Conservation (phyloP, 345 rosid genomes). For the Abelmoschus esculentus region DNA sequence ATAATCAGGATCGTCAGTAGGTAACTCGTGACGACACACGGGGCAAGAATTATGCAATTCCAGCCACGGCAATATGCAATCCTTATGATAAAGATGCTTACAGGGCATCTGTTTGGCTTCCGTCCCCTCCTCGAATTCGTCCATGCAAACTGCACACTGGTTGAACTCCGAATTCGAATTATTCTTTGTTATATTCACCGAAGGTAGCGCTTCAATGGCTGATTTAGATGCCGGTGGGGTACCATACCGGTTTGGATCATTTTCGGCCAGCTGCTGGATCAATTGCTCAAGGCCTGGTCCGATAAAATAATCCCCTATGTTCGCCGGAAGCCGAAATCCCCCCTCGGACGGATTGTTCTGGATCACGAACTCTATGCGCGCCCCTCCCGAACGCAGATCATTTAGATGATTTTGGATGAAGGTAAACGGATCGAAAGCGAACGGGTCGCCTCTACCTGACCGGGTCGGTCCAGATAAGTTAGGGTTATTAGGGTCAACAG, state of each 20-base stretch:
- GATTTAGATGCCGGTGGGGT: background rate
- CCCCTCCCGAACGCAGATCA: background rate
- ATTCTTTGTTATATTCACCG: background rate
- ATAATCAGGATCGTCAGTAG: background rate
- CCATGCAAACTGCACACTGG: background rate
- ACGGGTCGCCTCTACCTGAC: background rate
- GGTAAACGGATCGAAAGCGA: background rate
- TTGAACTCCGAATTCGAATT: background rate
- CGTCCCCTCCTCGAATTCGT: background rate
- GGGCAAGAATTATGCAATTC: background rate
- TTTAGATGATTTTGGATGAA: background rate
- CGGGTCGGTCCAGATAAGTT: background rate
- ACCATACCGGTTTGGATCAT: background rate
- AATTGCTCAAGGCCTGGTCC: background rate
- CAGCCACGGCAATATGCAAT: background rate
- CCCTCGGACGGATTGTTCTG: background rate
- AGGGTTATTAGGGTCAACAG: background rate
- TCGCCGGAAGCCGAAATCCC: background rate
- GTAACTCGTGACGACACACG: background rate
- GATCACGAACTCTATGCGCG: background rate
- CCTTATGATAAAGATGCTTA: background rate
- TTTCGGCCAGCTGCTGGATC: background rate
- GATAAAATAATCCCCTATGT: background rate
- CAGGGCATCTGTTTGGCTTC: background rate
- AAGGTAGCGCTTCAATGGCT: background rate